Base-by-base conservation (phyloP, 139 green algal species). In the Asterochloris erici region DNA sequence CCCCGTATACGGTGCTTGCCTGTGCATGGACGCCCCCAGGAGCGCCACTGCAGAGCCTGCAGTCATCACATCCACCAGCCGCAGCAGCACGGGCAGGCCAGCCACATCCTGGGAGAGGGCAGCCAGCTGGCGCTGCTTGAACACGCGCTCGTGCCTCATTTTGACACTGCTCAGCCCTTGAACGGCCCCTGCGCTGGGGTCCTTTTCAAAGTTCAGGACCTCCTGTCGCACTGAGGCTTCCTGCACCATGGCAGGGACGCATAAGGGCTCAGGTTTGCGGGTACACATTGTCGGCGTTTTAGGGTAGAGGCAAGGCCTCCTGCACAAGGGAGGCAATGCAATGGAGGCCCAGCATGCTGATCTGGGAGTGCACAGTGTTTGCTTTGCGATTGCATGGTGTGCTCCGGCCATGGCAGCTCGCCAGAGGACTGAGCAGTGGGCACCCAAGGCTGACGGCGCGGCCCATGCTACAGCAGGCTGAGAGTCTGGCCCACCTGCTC, bases 131-230 rank as follows among this genome's bases (percentile, higher is more conserved):
- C 62, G 60, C 63, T 73, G 28, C 21, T 82, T 82, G 62, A 38
- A 61, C 17, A 28, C 63, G 61, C 78, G 69, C 64, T 83, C 79
- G 10, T 47, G 62, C 81, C 70, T 66, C 54, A 79, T 79, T 17
- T 84, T 77, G 21, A 79, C 63, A 47, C 69, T 84, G 70, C 70
- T 79, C 23, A 74, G 73, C n/a, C 81, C 81, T 16, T 73, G 63
- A 47, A 54, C 63, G 54, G 81, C 81, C 24, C 81, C 81, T 68
- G 62, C 62, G 38, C 54, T 74, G 12, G 81, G 81, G 29, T 84
- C 81, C 10, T 70, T 61, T 38, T 77, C 69, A 77, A 79, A 84
- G 16, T 27, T 71, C 23, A 61, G 47, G 15, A 84, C 70, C 73
- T 84, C 69, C 15, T n/a, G 10, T 6, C 81, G 70, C 16, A 84